Evolutionary conservation across 768 basidiomycete genomes (phyloP).

Genomic region (Mrakia frigida): DNA sequence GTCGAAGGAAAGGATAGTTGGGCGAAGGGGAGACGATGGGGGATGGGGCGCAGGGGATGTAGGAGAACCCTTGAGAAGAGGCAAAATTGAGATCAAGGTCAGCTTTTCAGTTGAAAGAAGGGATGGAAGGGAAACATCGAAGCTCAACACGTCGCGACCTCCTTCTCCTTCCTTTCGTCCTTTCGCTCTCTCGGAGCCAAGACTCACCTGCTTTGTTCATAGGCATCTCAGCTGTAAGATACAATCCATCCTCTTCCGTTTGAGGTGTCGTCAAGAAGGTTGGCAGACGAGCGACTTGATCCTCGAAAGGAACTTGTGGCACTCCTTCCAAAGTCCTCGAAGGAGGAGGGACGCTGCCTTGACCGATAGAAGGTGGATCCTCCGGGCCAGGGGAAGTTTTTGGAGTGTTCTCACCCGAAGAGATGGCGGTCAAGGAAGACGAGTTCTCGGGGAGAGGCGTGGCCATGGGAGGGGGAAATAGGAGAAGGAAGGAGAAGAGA

Average conservation of each 20-base stretch:
- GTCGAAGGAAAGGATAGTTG: conserved; percentile 19
- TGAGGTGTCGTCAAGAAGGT: conserved; percentile 20
- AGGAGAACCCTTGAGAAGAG: conserved; percentile 24
- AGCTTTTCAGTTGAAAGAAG: conserved; percentile 7
- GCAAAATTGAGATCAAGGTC: not conserved
- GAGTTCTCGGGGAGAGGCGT: not conserved
- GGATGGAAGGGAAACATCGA: not conserved
- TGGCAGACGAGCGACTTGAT: conserved; percentile 11
- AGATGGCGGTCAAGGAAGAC: not conserved
- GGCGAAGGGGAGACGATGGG: conserved; percentile 10
- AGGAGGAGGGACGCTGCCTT: not conserved
- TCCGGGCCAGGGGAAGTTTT: not conserved
- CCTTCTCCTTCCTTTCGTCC: not conserved
- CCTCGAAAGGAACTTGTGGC: not conserved
- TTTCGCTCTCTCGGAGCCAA: no score
- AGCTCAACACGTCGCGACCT: conserved; percentile 16
- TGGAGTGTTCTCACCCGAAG: not conserved
- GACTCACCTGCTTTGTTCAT: conserved; percentile 28
- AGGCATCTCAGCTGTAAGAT: conserved; percentile 20
- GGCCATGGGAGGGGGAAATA: not conserved
- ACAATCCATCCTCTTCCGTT: conserved; percentile 23
- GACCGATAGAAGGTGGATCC: no score
- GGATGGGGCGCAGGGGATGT: conserved; percentile 29
- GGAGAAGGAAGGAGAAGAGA: not conserved
- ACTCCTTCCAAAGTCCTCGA: not conserved